Percentiles rank a stretch among this genome's conserved stretches.
Evolutionary conservation across 176 grass and related monocot genomes (phyloP).

Genomic region (Themeda triandra): DNA sequence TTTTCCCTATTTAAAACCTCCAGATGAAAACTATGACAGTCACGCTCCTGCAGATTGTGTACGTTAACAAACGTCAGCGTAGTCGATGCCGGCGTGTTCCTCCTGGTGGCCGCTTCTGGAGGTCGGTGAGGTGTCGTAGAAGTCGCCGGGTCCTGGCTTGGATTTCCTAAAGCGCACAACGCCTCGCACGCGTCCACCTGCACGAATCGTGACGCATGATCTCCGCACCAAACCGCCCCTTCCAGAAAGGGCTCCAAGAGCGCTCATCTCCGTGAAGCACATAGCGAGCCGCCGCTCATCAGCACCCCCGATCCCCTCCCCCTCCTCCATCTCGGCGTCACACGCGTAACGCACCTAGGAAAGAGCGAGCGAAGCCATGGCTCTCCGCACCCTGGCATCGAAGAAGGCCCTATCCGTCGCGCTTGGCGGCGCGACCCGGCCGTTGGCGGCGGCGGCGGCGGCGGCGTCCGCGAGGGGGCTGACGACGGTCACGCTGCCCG

Average conservation of each 20-base stretch:
- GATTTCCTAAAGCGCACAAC: too few relatives aligned
- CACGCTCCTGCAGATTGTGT: too few relatives aligned
- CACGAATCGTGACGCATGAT: slow-evolving; percentile 13
- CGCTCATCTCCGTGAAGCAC: too few relatives aligned
- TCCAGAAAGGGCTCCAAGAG: neutral
- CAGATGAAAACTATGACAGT: too few relatives aligned
- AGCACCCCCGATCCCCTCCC: neutral
- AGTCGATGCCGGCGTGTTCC: too few relatives aligned
- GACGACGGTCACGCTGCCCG: slow-evolving; percentile 57
- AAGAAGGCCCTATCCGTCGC: slow-evolving; percentile 46
- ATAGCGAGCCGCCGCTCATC: neutral
- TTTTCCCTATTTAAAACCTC: too few relatives aligned
- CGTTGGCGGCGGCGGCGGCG: neutral
- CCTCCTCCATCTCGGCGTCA: neutral
- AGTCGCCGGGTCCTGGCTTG: too few relatives aligned
- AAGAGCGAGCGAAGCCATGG: slow-evolving; percentile 41
- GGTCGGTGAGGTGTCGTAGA: too few relatives aligned
- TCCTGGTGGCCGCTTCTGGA: too few relatives aligned
- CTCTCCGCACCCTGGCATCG: slow-evolving; percentile 54
- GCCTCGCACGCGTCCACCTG: neutral
- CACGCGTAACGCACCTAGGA: neutral
- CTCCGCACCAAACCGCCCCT: neutral
- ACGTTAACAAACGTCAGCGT: too few relatives aligned
- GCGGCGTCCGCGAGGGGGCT: slow-evolving; percentile 30
- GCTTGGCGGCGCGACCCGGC: slow-evolving; percentile 19